Evolutionary conservation across 306 rosid species (phyloP).

Genomic region (Medicago arabica): DNA sequence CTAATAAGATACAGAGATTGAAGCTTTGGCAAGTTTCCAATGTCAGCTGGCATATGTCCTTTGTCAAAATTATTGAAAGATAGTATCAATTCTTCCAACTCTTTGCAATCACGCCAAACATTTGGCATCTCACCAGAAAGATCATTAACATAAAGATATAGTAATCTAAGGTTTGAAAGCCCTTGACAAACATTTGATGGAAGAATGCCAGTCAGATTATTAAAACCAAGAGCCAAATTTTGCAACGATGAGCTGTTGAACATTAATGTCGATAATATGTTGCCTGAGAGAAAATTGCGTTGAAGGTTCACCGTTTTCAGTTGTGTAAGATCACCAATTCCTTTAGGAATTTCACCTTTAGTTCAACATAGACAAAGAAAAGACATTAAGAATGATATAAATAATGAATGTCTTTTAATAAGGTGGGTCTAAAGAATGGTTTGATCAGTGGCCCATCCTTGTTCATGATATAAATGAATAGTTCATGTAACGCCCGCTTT

Average conservation of each 20-base stretch:
- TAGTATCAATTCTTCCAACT: neutral
- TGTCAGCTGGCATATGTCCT: slow-evolving; percentile 25
- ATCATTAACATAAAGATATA: neutral
- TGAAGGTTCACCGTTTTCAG: neutral
- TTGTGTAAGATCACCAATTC: slow-evolving; percentile 14
- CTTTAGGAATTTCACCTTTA: slow-evolving; percentile 37
- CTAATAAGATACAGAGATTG: neutral
- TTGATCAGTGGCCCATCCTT: too few relatives aligned
- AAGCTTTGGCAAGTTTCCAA: slow-evolving; percentile 27
- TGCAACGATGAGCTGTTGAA: slow-evolving; percentile 30
- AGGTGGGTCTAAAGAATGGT: too few relatives aligned
- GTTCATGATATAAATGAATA: too few relatives aligned
- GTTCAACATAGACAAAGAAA: neutral
- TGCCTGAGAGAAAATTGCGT: neutral
- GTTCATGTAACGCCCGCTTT: too few relatives aligned
- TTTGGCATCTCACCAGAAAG: slow-evolving; percentile 24
- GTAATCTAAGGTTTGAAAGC: slow-evolving; percentile 25
- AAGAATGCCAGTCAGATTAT: slow-evolving; percentile 28
- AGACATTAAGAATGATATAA: neutral
- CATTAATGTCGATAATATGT: slow-evolving; percentile 9
- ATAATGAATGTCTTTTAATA: too few relatives aligned
- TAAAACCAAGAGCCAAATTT: neutral
- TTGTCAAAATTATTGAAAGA: slow-evolving; percentile 2
- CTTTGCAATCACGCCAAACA: slow-evolving; percentile 33
- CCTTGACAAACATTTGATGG: slow-evolving; percentile 32